Evolutionary conservation across 495 filamentous ascomycete genomes (phyloP).

Genomic region (Tirmania nivea): DNA sequence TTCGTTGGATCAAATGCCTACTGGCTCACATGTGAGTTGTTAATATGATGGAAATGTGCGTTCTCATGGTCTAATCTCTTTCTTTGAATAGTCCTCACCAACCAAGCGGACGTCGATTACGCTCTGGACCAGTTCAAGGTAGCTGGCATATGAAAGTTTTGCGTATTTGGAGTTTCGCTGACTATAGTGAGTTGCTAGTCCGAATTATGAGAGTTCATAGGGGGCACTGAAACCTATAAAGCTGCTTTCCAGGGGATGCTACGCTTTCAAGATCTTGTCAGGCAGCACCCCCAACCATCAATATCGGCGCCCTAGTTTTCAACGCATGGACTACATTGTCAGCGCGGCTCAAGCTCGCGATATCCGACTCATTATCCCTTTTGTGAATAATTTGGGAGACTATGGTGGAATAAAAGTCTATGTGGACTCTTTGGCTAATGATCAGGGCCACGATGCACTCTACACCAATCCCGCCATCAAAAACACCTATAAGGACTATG

Average conservation of each 20-base stretch:
- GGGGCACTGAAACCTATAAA: constrained; percentile 12
- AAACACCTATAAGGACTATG: constrained; percentile 38
- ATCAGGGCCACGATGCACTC: constrained; percentile 21
- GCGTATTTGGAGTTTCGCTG: constrained; percentile 37
- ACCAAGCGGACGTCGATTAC: constrained; percentile 38
- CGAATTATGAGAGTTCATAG: not conserved
- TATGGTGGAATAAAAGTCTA: constrained; percentile 47
- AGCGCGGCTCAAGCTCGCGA: constrained; percentile 22
- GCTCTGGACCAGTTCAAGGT: constrained; percentile 30
- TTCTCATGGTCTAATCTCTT: not conserved
- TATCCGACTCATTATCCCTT: constrained; percentile 26
- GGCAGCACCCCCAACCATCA: constrained; percentile 24
- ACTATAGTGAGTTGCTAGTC: constrained; percentile 17
- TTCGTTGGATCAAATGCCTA: constrained; percentile 49
- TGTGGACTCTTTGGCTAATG: constrained; percentile 30
- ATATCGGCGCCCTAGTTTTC: constrained; percentile 29
- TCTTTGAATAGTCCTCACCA: constrained; percentile 28
- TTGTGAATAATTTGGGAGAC: constrained; percentile 23
- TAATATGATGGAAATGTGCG: not conserved
- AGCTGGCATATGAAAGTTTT: constrained; percentile 38
- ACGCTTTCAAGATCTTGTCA: constrained; percentile 27
- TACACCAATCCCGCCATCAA: constrained; percentile 37
- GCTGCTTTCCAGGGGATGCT: constrained; percentile 22
- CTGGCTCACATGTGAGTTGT: constrained; percentile 35
- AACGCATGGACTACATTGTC: constrained; percentile 29